Evolutionary conservation across 2,329 filamentous ascomycete genomes (phyloP), one percentile per base, ranked within the genome.

Genomic region (Xylariales sp.): DNA sequence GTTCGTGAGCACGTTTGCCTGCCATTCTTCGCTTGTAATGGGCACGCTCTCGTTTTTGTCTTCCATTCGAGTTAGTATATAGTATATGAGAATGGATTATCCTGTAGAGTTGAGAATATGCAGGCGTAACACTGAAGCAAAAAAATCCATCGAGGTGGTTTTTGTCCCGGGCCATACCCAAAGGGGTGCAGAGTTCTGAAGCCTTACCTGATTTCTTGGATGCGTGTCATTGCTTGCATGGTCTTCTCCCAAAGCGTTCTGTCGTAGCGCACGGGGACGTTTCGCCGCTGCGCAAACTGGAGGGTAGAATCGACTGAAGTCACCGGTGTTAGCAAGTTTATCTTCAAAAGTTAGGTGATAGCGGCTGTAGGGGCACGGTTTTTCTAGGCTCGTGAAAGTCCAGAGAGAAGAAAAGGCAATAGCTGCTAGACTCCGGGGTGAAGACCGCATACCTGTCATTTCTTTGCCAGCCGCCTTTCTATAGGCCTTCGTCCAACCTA

Each of bases 11-110:
- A 82, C 92, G 91, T 84, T 97, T 97, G 80, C 94, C 94, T 60
- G 90, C 90, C 92, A 98, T 94, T 79, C 96, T 90, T 79, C 91
- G 90, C 88, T 93, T 94, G 86, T 97, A 97, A 84, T 97, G 97
- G 72, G 91, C 91, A 74, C 93, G 88, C 86, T 98, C 95, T 78
- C 96, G 88, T 78, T 90, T 89, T 66, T 88, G 82, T 62, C 68
- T 70, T 52, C 7, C 39, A 52, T 30, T 32, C 1, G 18, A 58
- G 62, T 70, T 10, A 70, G 62, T 30, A 58, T 46, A 34, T 18
- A 23, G 14, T 57, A 28, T n/a, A 36, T 34, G 6, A 14, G n/a
- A 7, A 48, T 48, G 10, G n/a, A 6, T 28, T 10, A 1, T 4
- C 6, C 18, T 23, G 23, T 23, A 23, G 6, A 16, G 18, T 39